A percentile compares a stretch with the other conserved stretches of the same genome.
Evolutionary conservation across 495 filamentous ascomycete species (phyloP).

Genomic region (Daldinia vernicosa): DNA sequence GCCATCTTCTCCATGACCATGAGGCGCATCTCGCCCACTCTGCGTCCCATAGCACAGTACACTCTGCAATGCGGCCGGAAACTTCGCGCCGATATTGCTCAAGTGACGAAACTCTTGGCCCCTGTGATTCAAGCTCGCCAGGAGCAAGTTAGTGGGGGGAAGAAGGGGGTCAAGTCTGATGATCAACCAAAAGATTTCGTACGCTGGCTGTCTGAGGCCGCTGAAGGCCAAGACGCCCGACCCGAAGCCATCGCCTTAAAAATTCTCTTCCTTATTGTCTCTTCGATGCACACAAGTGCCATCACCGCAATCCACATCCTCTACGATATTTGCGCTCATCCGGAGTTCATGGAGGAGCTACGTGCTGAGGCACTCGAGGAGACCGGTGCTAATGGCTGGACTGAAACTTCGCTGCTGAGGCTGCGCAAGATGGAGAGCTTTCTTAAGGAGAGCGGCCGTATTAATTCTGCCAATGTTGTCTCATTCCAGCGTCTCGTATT

Average conservation of each 20-base stretch:
- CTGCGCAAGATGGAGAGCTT: background rate
- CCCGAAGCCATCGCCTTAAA: background rate
- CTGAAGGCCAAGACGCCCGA: background rate
- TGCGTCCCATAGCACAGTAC: background rate
- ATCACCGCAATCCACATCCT: background rate
- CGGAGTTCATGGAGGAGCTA: background rate
- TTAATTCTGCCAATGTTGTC: background rate
- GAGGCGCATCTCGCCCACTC: background rate
- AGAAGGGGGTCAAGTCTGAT: background rate
- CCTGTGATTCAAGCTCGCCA: background rate
- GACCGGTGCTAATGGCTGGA: background rate
- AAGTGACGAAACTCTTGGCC: background rate
- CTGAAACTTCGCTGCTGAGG: background rate
- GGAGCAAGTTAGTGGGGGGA: background rate
- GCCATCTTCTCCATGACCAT: constrained; percentile 3
- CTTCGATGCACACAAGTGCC: background rate
- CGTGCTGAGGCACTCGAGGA: background rate
- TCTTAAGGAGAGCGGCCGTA: background rate
- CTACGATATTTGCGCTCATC: background rate
- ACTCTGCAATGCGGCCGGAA: background rate
- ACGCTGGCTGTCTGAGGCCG: background rate
- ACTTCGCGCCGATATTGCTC: background rate
- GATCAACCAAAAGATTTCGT: background rate
- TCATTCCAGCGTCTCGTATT: background rate
- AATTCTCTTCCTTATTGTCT: background rate